Evolutionary conservation across 108 stramenopile genomes (phyloP), one percentile per base, ranked within the genome.

Genomic region (Discostella pseudostelligera): DNA sequence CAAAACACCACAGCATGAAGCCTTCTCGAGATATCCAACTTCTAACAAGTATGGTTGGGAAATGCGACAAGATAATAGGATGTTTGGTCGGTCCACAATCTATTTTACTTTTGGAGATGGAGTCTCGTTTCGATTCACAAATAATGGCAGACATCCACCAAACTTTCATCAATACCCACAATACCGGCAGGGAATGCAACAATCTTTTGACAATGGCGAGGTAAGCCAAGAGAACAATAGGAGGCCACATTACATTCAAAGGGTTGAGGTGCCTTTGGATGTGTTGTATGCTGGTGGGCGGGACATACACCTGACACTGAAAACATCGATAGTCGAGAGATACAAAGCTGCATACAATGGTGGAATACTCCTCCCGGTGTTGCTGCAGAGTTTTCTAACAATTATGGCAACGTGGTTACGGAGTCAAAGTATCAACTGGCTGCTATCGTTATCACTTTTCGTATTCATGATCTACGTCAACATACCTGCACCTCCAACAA

Each of bases 171-270:
- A 32, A 32, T 5, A 32, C 3, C 32, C 32, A 4, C 32, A 32
- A 32, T 32, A 32, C 5, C 32, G 32, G 5, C 32, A 32, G 5
- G 32, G 32, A 5, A 32, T 32, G 3, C 32, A 32, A 32, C 32
- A 32, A 4, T 5, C 32, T 11, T 7, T 4, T 25, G 49, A 25
- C 22, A 8, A 12, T 12, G 24, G 24, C 19, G 49, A 10, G 32
- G 32, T 13, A 40, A 47, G 61, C 32, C 51, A 63, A 36, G 40
- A 39, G 32, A 29, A 36, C 46, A 20, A 22, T 48, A 16, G 7
- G 47, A 85, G 78, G 53, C 80, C 86, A 8, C 76, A 79, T n/a
- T 92, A 85, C 60, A 59, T 83, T 17, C 80, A 88, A 80, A 80
- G 74, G 50, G 68, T 87, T 2, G 49, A 60, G 16, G 61, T 92